phyloP scores from a whole-genome alignment of 768 basidiomycete genomes.

The Macrolepiota fuliginosa region DNA sequence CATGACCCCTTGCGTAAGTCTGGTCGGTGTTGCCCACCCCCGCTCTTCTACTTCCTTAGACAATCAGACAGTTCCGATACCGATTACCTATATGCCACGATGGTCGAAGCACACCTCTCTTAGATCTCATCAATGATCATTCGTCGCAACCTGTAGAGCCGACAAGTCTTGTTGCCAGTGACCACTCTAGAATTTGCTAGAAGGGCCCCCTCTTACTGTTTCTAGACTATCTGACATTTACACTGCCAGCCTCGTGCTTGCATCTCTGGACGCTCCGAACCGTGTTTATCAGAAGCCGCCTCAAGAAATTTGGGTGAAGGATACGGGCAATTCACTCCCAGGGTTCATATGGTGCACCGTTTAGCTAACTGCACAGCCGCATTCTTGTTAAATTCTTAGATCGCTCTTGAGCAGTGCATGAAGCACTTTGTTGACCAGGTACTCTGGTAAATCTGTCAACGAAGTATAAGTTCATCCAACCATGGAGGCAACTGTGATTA shows the following conservation, averaged over 20 bases:
- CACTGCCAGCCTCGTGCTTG: neutral
- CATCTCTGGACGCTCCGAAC: neutral
- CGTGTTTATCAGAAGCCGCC: neutral
- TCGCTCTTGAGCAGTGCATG: neutral
- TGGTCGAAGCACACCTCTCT: neutral
- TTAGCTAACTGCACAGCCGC: neutral
- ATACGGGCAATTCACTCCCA: neutral
- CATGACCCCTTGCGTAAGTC: neutral
- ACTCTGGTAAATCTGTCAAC: too few species aligned
- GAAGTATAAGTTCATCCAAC: too few species aligned
- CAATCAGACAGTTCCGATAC: neutral
- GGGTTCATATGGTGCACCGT: neutral
- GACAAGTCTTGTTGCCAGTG: neutral
- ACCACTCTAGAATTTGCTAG: neutral
- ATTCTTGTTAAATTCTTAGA: neutral
- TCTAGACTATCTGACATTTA: neutral
- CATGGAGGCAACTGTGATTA: too few species aligned
- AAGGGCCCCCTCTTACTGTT: neutral
- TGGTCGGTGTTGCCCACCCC: neutral
- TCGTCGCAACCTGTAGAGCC: neutral
- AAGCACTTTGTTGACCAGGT: too few species aligned
- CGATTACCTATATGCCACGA: neutral
- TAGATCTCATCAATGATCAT: neutral
- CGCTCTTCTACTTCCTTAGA: neutral
- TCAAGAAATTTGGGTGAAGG: neutral